phyloP scores from a whole-genome alignment of 2,329 filamentous ascomycete species.

The Alternaria infectoria region DNA sequence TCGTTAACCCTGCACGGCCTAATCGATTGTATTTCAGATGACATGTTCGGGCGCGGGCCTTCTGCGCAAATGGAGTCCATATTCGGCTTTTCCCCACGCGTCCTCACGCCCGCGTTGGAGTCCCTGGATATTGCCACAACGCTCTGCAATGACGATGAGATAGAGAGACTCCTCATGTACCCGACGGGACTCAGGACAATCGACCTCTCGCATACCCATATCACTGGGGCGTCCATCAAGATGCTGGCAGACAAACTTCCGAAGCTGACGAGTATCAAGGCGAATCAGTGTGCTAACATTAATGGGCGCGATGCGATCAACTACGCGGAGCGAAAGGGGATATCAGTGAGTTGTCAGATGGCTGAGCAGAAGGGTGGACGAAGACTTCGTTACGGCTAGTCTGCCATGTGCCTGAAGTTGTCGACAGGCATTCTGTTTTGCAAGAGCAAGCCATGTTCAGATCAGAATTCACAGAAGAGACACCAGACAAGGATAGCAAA shows the following conservation, averaged over 20 bases:
- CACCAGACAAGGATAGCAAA: neutral
- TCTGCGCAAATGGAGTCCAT: neutral
- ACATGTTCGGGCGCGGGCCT: neutral
- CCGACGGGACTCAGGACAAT: slow-evolving; percentile 31
- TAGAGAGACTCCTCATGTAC: slow-evolving; percentile 33
- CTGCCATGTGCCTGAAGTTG: neutral
- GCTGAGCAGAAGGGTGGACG: slow-evolving; percentile 23
- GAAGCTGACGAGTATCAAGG: slow-evolving; percentile 36
- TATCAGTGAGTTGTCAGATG: slow-evolving; percentile 28
- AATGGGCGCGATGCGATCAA: slow-evolving; percentile 48
- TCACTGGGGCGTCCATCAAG: slow-evolving; percentile 52
- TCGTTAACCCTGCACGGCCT: neutral
- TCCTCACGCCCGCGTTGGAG: slow-evolving; percentile 28
- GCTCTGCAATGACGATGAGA: slow-evolving; percentile 37
- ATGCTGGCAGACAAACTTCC: slow-evolving; percentile 39
- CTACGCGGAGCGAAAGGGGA: slow-evolving; percentile 48
- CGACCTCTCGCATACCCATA: slow-evolving; percentile 45
- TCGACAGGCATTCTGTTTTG: neutral
- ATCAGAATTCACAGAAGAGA: neutral
- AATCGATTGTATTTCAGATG: neutral
- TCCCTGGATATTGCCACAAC: slow-evolving; percentile 23
- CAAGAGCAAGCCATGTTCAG: neutral
- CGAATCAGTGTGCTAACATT: slow-evolving; percentile 46
- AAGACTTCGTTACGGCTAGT: slow-evolving; percentile 18
- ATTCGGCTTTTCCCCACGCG: slow-evolving; percentile 23